These are phyloP conservation scores for Hamamelis virginiana DNA, from an alignment of 164 flowering plant genomes.

Conservation along the genomic window DNA sequence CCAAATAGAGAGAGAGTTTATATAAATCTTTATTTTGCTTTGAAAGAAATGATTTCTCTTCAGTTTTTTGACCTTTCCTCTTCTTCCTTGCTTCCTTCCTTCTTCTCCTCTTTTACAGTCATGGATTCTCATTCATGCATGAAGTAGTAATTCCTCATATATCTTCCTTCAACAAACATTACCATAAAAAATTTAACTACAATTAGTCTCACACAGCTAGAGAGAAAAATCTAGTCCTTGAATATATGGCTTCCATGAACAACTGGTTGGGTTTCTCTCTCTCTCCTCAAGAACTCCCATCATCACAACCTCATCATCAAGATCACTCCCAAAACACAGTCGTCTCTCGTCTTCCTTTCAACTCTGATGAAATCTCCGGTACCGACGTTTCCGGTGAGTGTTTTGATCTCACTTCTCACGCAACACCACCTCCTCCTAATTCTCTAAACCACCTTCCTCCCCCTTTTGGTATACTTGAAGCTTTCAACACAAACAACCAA, in stretches of 20 bases:
- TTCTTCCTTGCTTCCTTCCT: constrained; percentile 19
- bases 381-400: constrained; percentile 48
- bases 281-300: constrained; percentile 58
- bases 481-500: constrained; percentile 49
- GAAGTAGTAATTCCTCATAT: constrained; percentile 24
- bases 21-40: constrained; percentile 39
- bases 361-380: constrained; percentile 55
- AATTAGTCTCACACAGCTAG: no score
- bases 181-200: no score
- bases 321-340: constrained; percentile 27
- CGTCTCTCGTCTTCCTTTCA: constrained; percentile 33
- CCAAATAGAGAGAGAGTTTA: constrained; percentile 26
- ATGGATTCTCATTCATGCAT: constrained; percentile 27
- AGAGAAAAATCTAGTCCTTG: no score
- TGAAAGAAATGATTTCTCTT: constrained; percentile 35
- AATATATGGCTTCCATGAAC: constrained; percentile 77
- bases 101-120: constrained; percentile 12
- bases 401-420: constrained; percentile 59
- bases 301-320: constrained; percentile 24
- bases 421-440: constrained; percentile 35
- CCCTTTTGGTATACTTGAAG: constrained; percentile 59
- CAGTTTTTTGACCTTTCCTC: constrained; percentile 35
- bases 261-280: constrained; percentile 93
- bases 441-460: constrained; percentile 28
- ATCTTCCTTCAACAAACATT: background rate